Conservation (phyloP, 495 filamentous ascomycete species). For the Aspergillus sclerotiicarbonarius region DNA sequence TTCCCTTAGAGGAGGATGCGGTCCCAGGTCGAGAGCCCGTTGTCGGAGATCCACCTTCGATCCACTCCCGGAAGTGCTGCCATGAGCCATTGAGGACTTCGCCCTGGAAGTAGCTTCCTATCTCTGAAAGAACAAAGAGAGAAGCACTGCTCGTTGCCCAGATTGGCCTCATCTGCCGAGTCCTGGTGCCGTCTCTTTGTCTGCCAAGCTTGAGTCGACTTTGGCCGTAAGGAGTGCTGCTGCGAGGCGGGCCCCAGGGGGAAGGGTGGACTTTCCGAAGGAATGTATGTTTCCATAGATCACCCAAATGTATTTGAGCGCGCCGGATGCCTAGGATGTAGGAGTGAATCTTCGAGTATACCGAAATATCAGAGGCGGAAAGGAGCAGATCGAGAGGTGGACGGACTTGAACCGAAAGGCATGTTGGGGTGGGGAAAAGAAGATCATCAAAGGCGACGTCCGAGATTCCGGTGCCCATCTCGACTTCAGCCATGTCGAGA, state of each 20-base stretch:
- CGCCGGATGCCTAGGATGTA: conserved; percentile 83
- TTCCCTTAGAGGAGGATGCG: conserved; percentile 29
- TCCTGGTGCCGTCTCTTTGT: conserved; percentile 56
- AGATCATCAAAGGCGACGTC: conserved; percentile 67
- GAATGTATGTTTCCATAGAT: conserved; percentile 78
- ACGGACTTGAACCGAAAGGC: conserved; percentile 67
- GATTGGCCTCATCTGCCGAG: conserved; percentile 65
- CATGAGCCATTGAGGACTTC: conserved; percentile 82
- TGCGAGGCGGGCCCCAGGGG: conserved; percentile 62
- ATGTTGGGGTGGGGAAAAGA: conserved; percentile 73
- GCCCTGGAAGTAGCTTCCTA: conserved; percentile 82
- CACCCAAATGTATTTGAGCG: conserved; percentile 74
- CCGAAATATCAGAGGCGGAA: conserved; percentile 65
- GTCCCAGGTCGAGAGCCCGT: conserved; percentile 40
- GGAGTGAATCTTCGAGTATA: conserved; percentile 78
- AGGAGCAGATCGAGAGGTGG: conserved; percentile 89
- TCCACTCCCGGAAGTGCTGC: conserved; percentile 59
- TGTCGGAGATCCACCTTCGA: conserved; percentile 34
- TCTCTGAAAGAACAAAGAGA: conserved; percentile 82
- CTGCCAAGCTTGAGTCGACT: conserved; percentile 55
- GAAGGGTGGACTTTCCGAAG: conserved; percentile 73
- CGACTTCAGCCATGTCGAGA: conserved; percentile 34
- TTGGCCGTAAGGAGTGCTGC: conserved; percentile 56
- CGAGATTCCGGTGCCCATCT: conserved; percentile 30
- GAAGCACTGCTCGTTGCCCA: conserved; percentile 86